Evolutionary conservation across 305 asterid genomes (phyloP).

Genomic region (Rubia peregrina): DNA sequence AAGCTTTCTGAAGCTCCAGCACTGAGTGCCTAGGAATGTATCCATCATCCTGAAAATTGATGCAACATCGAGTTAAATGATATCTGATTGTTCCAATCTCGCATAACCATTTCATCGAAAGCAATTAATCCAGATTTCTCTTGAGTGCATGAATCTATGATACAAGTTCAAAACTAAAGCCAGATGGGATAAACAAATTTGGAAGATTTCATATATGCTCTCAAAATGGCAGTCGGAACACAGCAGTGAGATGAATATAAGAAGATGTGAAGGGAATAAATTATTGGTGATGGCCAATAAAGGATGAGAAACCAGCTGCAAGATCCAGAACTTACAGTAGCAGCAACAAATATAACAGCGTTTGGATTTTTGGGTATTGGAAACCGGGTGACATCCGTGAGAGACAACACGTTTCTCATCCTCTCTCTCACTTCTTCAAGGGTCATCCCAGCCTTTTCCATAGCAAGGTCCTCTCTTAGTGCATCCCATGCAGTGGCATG

Average conservation of each 20-base stretch:
- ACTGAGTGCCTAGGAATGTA: slow-evolving; percentile 88
- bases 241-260: not conserved
- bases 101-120: not conserved
- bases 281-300: no score
- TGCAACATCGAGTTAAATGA: not conserved
- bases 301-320: slow-evolving; percentile 4
- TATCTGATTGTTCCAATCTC: not conserved
- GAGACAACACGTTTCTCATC: slow-evolving; percentile 81
- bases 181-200: not conserved
- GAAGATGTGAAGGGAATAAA: not conserved
- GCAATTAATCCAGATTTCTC: no score
- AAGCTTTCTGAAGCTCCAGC: slow-evolving; percentile 83
- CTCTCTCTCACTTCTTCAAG: slow-evolving; percentile 85
- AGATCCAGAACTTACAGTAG: slow-evolving; percentile 58
- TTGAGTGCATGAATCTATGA: not conserved
- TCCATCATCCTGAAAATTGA: slow-evolving; percentile 69
- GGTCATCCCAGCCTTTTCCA: slow-evolving; percentile 46
- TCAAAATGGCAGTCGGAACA: not conserved
- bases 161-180: not conserved
- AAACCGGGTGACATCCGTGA: slow-evolving; percentile 91
- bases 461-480: slow-evolving; percentile 62
- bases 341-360: slow-evolving; percentile 83
- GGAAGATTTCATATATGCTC: not conserved
- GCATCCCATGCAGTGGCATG: slow-evolving; percentile 99
- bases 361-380: slow-evolving; percentile 84